Conservation (phyloP, 768 basidiomycete species). For the Lentinula sp. region DNA sequence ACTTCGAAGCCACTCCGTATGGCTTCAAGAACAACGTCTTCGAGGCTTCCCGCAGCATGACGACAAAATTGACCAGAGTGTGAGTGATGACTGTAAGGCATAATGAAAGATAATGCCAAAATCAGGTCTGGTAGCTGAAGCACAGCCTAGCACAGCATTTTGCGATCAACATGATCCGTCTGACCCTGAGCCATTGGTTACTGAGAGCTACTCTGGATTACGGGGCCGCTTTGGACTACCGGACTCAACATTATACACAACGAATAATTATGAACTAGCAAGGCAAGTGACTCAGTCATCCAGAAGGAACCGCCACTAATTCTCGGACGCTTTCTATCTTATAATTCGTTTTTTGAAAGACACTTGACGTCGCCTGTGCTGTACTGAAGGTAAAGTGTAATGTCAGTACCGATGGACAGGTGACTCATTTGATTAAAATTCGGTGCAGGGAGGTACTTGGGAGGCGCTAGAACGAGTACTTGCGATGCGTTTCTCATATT, state of each 20-base stretch:
- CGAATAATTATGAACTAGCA: too few relatives aligned
- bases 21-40: conserved; percentile 78
- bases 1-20: conserved; percentile 71
- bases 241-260: too few relatives aligned
- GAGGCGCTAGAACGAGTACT: background rate
- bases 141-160: background rate
- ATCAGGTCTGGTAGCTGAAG: background rate
- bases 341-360: background rate
- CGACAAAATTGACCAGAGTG: conserved; percentile 94
- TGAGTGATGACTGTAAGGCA: conserved; percentile 75
- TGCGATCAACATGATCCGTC: background rate
- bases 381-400: background rate
- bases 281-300: too few relatives aligned
- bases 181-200: too few relatives aligned
- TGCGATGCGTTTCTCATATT: background rate
- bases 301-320: too few relatives aligned
- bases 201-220: too few relatives aligned
- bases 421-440: background rate
- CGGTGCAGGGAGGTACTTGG: background rate
- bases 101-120: conserved; percentile 11
- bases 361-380: background rate
- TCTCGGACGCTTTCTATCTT: too few relatives aligned
- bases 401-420: background rate
- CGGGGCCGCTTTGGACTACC: too few relatives aligned
- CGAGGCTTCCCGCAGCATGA: conserved; percentile 77